A percentile compares a stretch with the other conserved stretches of the same genome.
These are phyloP conservation scores for Vitellaria paradoxa DNA, from an alignment of 179 eudicot species.

Conservation along the genomic window DNA sequence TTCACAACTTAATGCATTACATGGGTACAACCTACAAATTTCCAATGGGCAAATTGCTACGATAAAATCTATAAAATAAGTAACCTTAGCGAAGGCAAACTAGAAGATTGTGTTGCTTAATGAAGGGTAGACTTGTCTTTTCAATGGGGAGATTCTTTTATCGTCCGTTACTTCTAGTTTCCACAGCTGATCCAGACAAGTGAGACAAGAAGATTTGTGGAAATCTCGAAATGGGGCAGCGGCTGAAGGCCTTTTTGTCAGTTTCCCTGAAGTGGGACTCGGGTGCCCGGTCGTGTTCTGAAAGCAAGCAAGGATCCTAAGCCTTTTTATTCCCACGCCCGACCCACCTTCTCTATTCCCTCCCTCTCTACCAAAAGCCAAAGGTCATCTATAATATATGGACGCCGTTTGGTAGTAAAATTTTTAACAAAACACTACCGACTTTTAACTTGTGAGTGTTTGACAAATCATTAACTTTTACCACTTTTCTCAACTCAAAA, in stretches of 20 bases:
- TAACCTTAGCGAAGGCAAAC: too few species aligned
- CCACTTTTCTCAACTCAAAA: too few species aligned
- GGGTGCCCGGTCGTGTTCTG: slow-evolving; percentile 35
- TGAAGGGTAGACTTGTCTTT: slow-evolving; percentile 7
- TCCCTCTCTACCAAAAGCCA: too few species aligned
- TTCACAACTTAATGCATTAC: background rate
- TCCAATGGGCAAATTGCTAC: too few species aligned
- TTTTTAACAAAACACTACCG: too few species aligned
- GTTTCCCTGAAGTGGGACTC: slow-evolving; percentile 32
- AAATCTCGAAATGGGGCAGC: slow-evolving; percentile 49
- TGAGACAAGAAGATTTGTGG: slow-evolving; percentile 48
- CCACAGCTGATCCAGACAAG: slow-evolving; percentile 23
- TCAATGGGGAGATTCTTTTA: slow-evolving; percentile 4
- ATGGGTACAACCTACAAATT: too few species aligned
- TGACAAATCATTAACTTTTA: too few species aligned
- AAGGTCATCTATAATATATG: too few species aligned
- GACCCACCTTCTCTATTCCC: slow-evolving; percentile 8
- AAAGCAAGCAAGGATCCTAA: slow-evolving; percentile 22
- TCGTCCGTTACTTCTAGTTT: slow-evolving; percentile 13
- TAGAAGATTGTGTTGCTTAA: too few species aligned
- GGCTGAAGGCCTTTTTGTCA: slow-evolving; percentile 31
- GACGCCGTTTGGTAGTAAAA: too few species aligned
- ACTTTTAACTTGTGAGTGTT: too few species aligned
- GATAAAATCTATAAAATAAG: too few species aligned
- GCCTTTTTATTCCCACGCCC: slow-evolving; percentile 16